phyloP scores from a whole-genome alignment of 345 rosid species.

The Bruguiera gymnorhiza region DNA sequence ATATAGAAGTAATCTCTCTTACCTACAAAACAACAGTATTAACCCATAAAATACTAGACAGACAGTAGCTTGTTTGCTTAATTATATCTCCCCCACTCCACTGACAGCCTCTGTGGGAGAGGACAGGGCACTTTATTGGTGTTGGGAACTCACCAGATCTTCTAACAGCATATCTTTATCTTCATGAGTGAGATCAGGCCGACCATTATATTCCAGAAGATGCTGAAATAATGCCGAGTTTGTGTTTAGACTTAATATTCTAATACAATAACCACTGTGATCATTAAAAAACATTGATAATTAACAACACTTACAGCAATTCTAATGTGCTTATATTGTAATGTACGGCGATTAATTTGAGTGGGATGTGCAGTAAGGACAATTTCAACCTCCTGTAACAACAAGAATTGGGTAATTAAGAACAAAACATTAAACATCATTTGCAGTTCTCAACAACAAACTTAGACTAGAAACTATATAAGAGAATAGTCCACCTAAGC shows the following conservation, averaged over 20 bases:
- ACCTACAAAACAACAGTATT: slow-evolving; percentile 43
- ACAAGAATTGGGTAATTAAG: slow-evolving; percentile 16
- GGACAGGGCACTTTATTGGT: background rate
- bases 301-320: slow-evolving; percentile 63
- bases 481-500: slow-evolving; percentile 1
- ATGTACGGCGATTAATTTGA: slow-evolving; percentile 90
- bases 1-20: slow-evolving; percentile 82
- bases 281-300: slow-evolving; percentile 4
- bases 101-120: background rate
- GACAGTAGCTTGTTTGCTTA: background rate
- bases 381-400: slow-evolving; percentile 81
- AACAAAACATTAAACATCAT: background rate
- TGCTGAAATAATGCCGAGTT: slow-evolving; percentile 47
- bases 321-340: slow-evolving; percentile 92
- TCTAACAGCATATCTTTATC: slow-evolving; percentile 87
- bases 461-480: background rate
- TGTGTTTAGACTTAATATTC: slow-evolving; percentile 12
- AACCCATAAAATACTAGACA: slow-evolving; percentile 7
- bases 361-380: slow-evolving; percentile 99
- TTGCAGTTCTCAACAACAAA: background rate
- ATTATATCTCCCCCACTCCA: background rate
- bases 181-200: slow-evolving; percentile 88
- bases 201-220: slow-evolving; percentile 80
- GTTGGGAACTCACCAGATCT: slow-evolving; percentile 66
- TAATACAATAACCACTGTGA: slow-evolving; percentile 5